Evolutionary conservation across 768 basidiomycete species (phyloP).

Genomic region (Tremella yokohamensis): DNA sequence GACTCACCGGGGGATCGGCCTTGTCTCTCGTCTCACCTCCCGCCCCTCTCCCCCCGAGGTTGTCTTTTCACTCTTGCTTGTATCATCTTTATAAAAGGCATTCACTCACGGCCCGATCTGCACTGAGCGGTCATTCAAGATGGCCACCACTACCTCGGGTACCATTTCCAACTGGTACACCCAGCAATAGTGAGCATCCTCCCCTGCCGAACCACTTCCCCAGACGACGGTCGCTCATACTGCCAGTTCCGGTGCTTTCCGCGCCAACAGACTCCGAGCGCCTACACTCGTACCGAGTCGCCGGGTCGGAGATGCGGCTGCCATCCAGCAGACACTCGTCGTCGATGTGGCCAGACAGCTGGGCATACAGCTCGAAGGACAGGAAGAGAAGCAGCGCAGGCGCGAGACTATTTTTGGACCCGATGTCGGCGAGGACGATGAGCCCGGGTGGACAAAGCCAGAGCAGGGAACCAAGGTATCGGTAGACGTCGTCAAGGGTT

Average conservation of each 20-base stretch:
- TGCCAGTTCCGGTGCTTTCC: constrained; percentile 39
- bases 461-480: constrained; percentile 59
- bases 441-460: constrained; percentile 57
- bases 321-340: constrained; percentile 41
- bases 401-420: constrained; percentile 86
- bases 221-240: not conserved
- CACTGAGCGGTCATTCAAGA: not conserved
- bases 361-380: constrained; percentile 7
- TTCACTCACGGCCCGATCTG: no score
- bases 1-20: no score
- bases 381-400: constrained; percentile 53
- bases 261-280: constrained; percentile 33
- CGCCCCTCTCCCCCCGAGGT: no score
- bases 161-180: constrained; percentile 8
- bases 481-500: constrained; percentile 71
- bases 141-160: not conserved
- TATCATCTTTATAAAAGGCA: no score
- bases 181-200: constrained; percentile 9
- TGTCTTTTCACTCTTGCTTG: no score
- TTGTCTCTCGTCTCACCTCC: no score
- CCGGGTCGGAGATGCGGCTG: constrained; percentile 2
- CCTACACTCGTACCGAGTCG: constrained; percentile 32
- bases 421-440: constrained; percentile 65
- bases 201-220: not conserved
- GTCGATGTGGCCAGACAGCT: constrained; percentile 31